Evolutionary conservation across 352 stramenopile species (phyloP).

Genomic region (Phytopythium delawarense): DNA sequence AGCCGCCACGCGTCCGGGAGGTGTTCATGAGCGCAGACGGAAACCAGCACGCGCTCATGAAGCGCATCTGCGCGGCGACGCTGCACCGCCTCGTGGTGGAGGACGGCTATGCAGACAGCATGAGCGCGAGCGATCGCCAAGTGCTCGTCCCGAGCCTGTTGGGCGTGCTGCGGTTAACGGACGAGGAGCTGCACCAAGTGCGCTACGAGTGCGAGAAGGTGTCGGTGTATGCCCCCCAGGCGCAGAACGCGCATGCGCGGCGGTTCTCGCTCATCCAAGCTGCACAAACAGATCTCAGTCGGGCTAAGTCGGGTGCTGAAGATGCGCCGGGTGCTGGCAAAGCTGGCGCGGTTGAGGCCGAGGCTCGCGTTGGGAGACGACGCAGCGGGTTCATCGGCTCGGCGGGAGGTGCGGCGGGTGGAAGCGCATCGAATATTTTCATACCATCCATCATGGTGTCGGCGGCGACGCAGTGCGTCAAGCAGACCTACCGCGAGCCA

Average conservation of each 20-base stretch:
- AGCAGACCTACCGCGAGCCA: slow-evolving; percentile 51
- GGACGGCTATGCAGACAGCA: slow-evolving; percentile 21
- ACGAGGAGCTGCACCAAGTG: slow-evolving; percentile 67
- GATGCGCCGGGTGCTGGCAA: neutral
- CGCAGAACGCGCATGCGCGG: neutral
- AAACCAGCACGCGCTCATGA: slow-evolving; percentile 14
- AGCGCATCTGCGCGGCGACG: slow-evolving; percentile 57
- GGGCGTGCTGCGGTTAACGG: slow-evolving; percentile 43
- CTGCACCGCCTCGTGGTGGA: slow-evolving; percentile 66
- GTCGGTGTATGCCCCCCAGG: slow-evolving; percentile 30
- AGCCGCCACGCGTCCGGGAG: neutral
- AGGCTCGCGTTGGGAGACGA: neutral
- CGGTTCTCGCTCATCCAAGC: neutral
- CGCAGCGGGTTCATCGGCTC: neutral
- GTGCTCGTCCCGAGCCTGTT: slow-evolving; percentile 55
- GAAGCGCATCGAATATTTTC: neutral
- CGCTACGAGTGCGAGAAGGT: slow-evolving; percentile 76
- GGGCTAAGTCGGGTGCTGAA: neutral
- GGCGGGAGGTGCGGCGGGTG: neutral
- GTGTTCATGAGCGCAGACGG: neutral
- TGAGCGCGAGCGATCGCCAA: neutral
- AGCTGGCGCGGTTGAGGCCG: neutral
- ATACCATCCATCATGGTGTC: slow-evolving; percentile 5
- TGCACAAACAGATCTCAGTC: neutral
- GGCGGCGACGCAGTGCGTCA: slow-evolving; percentile 36